Conservation (phyloP, 129 eudicot species). For the Heracleum sosnowskyi region DNA sequence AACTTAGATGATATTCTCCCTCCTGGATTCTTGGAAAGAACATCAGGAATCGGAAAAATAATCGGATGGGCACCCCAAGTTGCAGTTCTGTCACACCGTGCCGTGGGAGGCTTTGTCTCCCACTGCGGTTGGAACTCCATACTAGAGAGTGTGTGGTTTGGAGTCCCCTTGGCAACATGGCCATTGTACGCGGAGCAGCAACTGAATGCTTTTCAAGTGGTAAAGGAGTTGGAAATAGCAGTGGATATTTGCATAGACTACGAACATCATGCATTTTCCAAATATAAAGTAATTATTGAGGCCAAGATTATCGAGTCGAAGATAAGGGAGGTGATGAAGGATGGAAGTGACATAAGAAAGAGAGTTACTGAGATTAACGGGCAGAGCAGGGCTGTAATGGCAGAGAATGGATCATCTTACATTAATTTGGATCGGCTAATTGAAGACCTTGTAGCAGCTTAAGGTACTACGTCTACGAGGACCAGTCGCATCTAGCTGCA, state of each 20-base stretch:
- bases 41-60: not conserved
- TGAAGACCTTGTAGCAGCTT: not conserved
- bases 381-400: not conserved
- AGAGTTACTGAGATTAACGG: not conserved
- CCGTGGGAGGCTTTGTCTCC: not conserved
- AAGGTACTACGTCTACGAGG: not conserved
- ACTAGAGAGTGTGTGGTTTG: constrained; percentile 4
- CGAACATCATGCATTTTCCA: not conserved
- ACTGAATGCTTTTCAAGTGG: constrained; percentile 9
- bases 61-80: constrained; percentile 11
- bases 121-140: constrained; percentile 10
- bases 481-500: not conserved
- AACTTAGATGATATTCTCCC: not conserved
- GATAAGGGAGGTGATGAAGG: constrained; percentile 7
- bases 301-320: not conserved
- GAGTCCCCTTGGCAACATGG: not conserved
- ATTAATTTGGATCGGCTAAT: not conserved
- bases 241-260: not conserved
- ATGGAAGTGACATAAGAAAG: not conserved
- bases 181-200: constrained; percentile 1
- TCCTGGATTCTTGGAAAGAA: constrained; percentile 3
- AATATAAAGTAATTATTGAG: not conserved
- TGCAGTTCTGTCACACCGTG: not conserved
- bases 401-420: constrained; percentile 6
- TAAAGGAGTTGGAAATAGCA: not conserved